These are phyloP conservation scores for Botrytis deweyae DNA, from an alignment of 2,329 filamentous ascomycete species.

Conservation along the genomic window DNA sequence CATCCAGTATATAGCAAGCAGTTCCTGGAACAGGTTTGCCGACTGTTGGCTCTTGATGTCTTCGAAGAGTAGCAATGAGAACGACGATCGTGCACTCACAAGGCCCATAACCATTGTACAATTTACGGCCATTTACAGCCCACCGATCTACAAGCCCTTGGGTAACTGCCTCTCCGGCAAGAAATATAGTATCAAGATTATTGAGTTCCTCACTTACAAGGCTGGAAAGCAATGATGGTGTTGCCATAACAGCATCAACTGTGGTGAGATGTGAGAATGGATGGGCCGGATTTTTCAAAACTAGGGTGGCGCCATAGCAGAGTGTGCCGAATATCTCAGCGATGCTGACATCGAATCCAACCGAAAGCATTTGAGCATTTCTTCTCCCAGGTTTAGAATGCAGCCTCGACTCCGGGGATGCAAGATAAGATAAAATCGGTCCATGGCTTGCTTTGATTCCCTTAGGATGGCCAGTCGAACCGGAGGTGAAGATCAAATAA, in stretches of 20 bases:
- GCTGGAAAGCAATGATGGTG: slow-evolving; percentile 14
- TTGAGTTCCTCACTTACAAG: neutral
- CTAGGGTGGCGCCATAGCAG: slow-evolving; percentile 23
- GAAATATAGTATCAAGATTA: slow-evolving; percentile 29
- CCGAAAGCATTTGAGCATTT: slow-evolving; percentile 22
- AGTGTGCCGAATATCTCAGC: slow-evolving; percentile 34
- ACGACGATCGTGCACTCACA: too few relatives aligned
- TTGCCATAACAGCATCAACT: slow-evolving; percentile 17
- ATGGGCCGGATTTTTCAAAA: slow-evolving; percentile 6
- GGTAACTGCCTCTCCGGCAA: slow-evolving; percentile 43
- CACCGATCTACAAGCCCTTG: slow-evolving; percentile 40
- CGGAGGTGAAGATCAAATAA: slow-evolving; percentile 48
- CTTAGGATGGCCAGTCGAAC: slow-evolving; percentile 46
- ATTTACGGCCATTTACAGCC: slow-evolving; percentile 42
- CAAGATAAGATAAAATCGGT: too few relatives aligned
- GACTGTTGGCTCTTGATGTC: slow-evolving; percentile 38
- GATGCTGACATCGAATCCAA: slow-evolving; percentile 45
- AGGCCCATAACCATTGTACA: slow-evolving; percentile 40
- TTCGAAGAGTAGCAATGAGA: slow-evolving; percentile 35
- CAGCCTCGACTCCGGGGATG: too few relatives aligned
- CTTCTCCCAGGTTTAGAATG: too few relatives aligned
- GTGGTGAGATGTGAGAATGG: slow-evolving; percentile 22
- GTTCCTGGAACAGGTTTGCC: slow-evolving; percentile 41
- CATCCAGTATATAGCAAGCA: slow-evolving; percentile 46
- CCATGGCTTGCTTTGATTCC: slow-evolving; percentile 33